Percentiles rank a stretch among this genome's conserved stretches.
These are phyloP conservation scores for Scheffersomyces cryptocercus DNA, from an alignment of 1,139 yeast genomes.

Conservation along the genomic window DNA sequence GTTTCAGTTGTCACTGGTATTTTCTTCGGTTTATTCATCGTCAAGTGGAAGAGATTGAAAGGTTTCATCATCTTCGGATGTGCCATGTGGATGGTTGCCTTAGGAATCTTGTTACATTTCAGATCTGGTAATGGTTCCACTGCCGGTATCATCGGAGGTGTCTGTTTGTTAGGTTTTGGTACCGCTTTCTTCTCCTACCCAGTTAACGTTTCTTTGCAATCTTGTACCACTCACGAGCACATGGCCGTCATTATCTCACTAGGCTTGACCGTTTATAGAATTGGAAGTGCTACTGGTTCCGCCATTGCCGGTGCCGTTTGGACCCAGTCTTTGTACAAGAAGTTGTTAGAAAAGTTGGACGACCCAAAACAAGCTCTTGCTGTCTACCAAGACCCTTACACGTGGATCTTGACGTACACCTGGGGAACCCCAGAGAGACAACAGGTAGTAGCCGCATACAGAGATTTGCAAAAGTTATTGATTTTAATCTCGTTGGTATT, in stretches of 20 bases:
- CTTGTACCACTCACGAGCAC: constrained; percentile 38
- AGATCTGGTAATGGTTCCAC: constrained; percentile 30
- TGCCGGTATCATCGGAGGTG: constrained; percentile 37
- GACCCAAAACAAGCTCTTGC: constrained; percentile 22
- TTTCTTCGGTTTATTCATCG: constrained; percentile 34
- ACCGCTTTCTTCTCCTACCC: constrained; percentile 40
- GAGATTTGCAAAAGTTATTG: constrained; percentile 34
- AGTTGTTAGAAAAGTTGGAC: constrained; percentile 18
- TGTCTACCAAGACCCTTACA: constrained; percentile 32
- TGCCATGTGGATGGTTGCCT: constrained; percentile 35
- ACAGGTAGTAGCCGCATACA: constrained; percentile 32
- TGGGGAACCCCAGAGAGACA: constrained; percentile 38
- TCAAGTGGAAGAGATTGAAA: constrained; percentile 30
- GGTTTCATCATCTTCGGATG: constrained; percentile 35
- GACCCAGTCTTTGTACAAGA: constrained; percentile 29
- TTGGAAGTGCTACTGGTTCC: constrained; percentile 38
- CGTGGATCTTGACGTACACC: constrained; percentile 23
- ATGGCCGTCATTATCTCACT: constrained; percentile 38
- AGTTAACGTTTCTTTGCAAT: constrained; percentile 32
- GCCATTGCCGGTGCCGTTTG: constrained; percentile 42
- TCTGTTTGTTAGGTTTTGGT: constrained; percentile 36
- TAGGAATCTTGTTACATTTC: constrained; percentile 35
- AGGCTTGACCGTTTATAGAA: constrained; percentile 33
- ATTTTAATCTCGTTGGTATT: constrained; percentile 32
- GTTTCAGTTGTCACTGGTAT: constrained; percentile 34